Evolutionary conservation across 768 basidiomycete species (phyloP), one percentile per base, ranked within the genome.

Genomic region (Lactifluus hygrophoroides): DNA sequence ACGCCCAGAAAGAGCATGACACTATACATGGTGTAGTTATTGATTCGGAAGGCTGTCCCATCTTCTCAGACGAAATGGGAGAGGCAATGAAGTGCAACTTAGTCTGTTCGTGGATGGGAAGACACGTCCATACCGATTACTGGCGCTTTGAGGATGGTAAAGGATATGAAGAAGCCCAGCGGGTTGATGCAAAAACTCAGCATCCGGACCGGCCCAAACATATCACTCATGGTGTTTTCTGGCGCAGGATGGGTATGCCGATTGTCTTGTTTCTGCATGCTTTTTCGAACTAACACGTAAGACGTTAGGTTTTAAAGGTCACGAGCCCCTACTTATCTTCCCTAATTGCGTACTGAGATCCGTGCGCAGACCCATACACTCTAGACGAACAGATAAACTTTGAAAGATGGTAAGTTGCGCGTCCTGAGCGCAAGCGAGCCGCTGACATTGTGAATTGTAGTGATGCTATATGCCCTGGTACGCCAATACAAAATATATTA

Each of bases 41-140:
- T 0, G 84, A 85, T 61, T 70, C 83, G 4, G 75, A 78, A 55
- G 82, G 83, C 4, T 75, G 76, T 56, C 78, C 74, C 57, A 84
- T 81, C 65, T 78, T 74, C 19, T 60, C 76, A 0, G 73, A 76
- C 23, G 80, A 82, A 51, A 78, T 80, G 38, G 81, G 83, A 5
- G 80, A 81, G 0, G 82, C 83, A 0, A 80, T 84, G 79, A 73
- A 84, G 72, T 84, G 84, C 64, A 83, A 74, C 47, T 71, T 83
- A 7, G 66, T 81, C 27, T 85, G 81, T 60, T 72, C 75, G 1
- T 69, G 77, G 14, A 72, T 83, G 70, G 83, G 84, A 0, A 68
- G 84, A n/a, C 83, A 85, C 52, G 70, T 71, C 0, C 83, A 85
- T 64, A 69, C 84, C 30, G 82, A 79, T 59, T 80, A 77, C 56